Evolutionary conservation across 1,139 yeast genomes (phyloP).

Genomic region (Taphrina betulina): DNA sequence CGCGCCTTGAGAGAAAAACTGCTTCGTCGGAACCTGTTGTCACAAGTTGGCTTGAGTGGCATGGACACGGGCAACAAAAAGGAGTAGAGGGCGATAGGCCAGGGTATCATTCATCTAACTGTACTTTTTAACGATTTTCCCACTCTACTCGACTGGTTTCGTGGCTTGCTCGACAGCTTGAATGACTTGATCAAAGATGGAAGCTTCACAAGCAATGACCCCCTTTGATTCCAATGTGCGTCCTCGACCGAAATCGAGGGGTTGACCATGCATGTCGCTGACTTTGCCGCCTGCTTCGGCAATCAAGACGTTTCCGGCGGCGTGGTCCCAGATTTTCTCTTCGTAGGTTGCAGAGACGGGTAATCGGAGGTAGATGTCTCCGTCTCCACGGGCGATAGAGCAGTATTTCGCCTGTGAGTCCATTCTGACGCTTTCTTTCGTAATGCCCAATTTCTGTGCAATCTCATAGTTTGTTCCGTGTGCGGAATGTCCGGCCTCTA

Average conservation of each 20-base stretch:
- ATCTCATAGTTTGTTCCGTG: conserved; percentile 82
- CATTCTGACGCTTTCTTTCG: conserved; percentile 53
- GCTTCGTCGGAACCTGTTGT: too few relatives aligned
- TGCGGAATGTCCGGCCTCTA: conserved; percentile 94
- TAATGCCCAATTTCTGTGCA: conserved; percentile 65
- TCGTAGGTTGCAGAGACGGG: conserved; percentile 74
- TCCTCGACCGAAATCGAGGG: conserved; percentile 82
- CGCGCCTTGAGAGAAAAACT: too few relatives aligned
- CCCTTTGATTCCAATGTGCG: conserved; percentile 81
- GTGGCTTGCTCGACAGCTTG: conserved; percentile 25
- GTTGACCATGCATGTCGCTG: conserved; percentile 72
- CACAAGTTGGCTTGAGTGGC: too few relatives aligned
- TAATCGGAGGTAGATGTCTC: conserved; percentile 84
- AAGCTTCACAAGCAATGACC: conserved; percentile 60
- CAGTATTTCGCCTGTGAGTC: conserved; percentile 98
- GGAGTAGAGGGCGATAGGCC: too few relatives aligned
- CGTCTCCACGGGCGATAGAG: conserved; percentile 83
- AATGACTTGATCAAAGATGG: conserved; percentile 29
- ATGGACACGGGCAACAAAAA: too few relatives aligned
- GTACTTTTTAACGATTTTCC: background rate
- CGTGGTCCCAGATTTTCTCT: conserved; percentile 99
- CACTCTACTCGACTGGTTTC: conserved; percentile 11
- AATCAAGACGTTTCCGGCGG: conserved; percentile 85
- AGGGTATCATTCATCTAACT: too few relatives aligned
- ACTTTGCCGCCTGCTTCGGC: conserved; percentile 90